Conservation (phyloP, 345 rosid genomes). For the Euclidium syriacum region DNA sequence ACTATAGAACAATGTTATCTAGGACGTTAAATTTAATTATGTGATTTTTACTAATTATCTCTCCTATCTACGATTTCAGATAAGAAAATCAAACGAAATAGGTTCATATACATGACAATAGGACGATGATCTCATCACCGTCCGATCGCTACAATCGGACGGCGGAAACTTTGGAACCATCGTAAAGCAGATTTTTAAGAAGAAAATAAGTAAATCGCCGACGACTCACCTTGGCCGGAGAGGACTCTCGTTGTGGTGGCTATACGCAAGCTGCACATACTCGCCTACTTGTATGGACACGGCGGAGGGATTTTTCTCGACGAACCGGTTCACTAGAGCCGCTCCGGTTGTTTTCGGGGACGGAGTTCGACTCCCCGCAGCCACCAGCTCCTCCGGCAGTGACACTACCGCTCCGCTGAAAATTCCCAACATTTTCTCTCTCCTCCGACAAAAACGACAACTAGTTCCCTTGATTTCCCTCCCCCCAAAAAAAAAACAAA, state of each 20-base stretch:
- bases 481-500: background rate
- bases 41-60: background rate
- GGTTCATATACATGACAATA: background rate
- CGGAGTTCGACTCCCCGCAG: slow-evolving; percentile 90
- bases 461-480: background rate
- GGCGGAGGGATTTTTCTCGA: slow-evolving; percentile 48
- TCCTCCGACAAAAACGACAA: background rate
- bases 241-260: slow-evolving; percentile 65
- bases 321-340: slow-evolving; percentile 57
- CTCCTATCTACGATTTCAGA: background rate
- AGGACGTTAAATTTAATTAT: background rate
- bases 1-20: background rate
- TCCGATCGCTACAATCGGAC: background rate
- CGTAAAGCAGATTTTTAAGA: background rate
- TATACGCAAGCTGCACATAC: slow-evolving; percentile 62
- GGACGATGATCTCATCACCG: slow-evolving; percentile 18
- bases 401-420: slow-evolving; percentile 74
- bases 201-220: background rate
- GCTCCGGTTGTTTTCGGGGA: slow-evolving; percentile 73
- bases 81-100: slow-evolving; percentile 3
- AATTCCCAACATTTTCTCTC: slow-evolving; percentile 71
- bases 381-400: slow-evolving; percentile 95
- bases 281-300: slow-evolving; percentile 75
- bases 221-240: slow-evolving; percentile 65
- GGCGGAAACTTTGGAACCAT: background rate